These are phyloP conservation scores for Suhomyces faveliae DNA, from an alignment of 805 yeast species.

Conservation along the genomic window DNA sequence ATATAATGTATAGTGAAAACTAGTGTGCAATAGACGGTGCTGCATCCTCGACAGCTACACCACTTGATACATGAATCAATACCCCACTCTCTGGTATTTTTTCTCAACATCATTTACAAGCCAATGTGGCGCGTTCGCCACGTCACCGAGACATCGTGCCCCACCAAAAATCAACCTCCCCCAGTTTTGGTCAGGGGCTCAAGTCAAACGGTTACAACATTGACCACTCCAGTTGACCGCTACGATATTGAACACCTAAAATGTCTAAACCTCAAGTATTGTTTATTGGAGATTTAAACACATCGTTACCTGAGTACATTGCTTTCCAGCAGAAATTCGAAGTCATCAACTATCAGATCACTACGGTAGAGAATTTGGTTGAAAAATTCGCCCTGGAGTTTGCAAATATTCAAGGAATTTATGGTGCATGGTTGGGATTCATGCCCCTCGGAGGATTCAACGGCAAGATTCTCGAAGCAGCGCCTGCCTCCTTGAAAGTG, in stretches of 20 bases:
- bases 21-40: too few species aligned
- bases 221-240: too few species aligned
- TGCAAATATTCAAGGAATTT: constrained; percentile 49
- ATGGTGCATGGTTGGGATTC: constrained; percentile 61
- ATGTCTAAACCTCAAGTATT: constrained; percentile 38
- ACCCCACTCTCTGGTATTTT: too few species aligned
- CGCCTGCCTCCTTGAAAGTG: constrained; percentile 48
- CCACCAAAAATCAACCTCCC: background rate
- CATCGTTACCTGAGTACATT: constrained; percentile 45
- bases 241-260: too few species aligned
- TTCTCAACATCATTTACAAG: too few species aligned
- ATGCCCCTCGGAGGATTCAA: constrained; percentile 50
- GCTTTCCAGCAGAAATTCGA: constrained; percentile 39
- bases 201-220: too few species aligned
- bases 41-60: too few species aligned
- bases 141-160: background rate
- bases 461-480: constrained; percentile 38
- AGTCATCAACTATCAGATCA: constrained; percentile 37
- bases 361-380: constrained; percentile 42
- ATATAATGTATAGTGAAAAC: too few species aligned
- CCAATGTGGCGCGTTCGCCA: too few species aligned
- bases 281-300: constrained; percentile 51
- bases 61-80: too few species aligned
- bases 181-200: too few species aligned
- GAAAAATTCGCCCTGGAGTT: constrained; percentile 41